phyloP scores from a whole-genome alignment of 768 basidiomycete genomes.

The Hygrocybe coccinea region DNA sequence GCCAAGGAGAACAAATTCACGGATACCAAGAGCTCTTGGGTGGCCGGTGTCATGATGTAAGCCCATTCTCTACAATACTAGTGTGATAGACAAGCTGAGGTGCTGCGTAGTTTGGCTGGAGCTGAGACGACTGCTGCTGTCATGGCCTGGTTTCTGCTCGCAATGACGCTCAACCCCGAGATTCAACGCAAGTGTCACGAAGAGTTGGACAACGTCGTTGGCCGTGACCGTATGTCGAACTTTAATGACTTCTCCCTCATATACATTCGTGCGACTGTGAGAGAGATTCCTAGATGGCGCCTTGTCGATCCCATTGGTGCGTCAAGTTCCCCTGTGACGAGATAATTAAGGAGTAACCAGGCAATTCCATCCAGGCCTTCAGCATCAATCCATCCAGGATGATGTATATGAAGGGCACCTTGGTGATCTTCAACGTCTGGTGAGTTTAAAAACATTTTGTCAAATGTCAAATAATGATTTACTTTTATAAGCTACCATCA shows the following conservation, averaged over 20 bases:
- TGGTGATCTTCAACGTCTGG: constrained; percentile 12
- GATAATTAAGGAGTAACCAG: too few species aligned
- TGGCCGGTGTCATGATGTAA: constrained; percentile 12
- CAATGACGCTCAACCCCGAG: too few species aligned
- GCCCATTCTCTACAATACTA: too few species aligned
- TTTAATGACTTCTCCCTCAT: constrained; percentile 9
- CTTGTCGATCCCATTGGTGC: constrained; percentile 15
- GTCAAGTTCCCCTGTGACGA: background rate
- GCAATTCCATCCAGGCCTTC: too few species aligned
- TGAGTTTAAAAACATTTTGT: constrained; percentile 7
- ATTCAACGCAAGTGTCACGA: too few species aligned
- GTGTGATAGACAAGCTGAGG: too few species aligned
- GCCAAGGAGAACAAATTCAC: too few species aligned
- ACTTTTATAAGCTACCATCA: background rate
- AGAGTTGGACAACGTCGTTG: too few species aligned
- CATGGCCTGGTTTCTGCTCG: too few species aligned
- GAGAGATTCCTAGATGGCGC: constrained; percentile 20
- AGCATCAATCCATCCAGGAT: background rate
- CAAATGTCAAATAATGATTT: constrained; percentile 10
- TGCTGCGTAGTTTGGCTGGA: too few species aligned
- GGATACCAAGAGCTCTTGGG: constrained; percentile 1
- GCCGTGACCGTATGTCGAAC: constrained; percentile 15
- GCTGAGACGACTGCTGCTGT: too few species aligned
- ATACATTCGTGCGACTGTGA: constrained; percentile 21
- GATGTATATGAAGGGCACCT: constrained; percentile 7